phyloP scores from a whole-genome alignment of 1,139 yeast genomes.

The Candida sp. region DNA sequence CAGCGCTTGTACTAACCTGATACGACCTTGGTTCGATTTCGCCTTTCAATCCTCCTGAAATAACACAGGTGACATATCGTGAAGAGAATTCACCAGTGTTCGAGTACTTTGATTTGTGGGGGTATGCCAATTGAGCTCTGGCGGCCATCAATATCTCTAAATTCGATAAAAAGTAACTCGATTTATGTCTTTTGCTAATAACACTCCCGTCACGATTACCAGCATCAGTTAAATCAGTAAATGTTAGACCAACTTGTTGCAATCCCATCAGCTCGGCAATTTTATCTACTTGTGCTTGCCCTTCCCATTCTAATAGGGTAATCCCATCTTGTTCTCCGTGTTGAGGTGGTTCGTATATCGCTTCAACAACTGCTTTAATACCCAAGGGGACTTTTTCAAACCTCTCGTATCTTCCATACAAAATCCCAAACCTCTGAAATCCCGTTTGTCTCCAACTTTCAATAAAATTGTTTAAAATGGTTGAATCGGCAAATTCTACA shows the following conservation, averaged over 20 bases:
- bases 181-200: constrained; percentile 88
- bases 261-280: constrained; percentile 65
- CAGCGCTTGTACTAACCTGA: constrained; percentile 87
- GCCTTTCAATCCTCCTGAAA: constrained; percentile 81
- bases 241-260: constrained; percentile 74
- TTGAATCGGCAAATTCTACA: constrained; percentile 80
- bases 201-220: constrained; percentile 89
- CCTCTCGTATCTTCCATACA: constrained; percentile 77
- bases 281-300: constrained; percentile 49
- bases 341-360: constrained; percentile 93
- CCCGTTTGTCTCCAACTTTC: constrained; percentile 92
- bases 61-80: constrained; percentile 89
- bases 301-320: constrained; percentile 61
- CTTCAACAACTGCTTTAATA: constrained; percentile 89
- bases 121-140: constrained; percentile 61
- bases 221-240: constrained; percentile 86
- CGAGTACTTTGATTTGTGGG: constrained; percentile 67
- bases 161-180: constrained; percentile 84
- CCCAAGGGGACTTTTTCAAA: constrained; percentile 90
- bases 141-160: constrained; percentile 88
- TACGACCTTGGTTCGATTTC: constrained; percentile 90
- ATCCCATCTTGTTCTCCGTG: constrained; percentile 83
- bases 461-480: constrained; percentile 74
- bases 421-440: constrained; percentile 77
- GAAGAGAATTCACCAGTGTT: constrained; percentile 73